Evolutionary conservation across 164 flowering plant species (phyloP), one percentile per base, ranked within the genome.

Genomic region (Magnolia changhungtana): DNA sequence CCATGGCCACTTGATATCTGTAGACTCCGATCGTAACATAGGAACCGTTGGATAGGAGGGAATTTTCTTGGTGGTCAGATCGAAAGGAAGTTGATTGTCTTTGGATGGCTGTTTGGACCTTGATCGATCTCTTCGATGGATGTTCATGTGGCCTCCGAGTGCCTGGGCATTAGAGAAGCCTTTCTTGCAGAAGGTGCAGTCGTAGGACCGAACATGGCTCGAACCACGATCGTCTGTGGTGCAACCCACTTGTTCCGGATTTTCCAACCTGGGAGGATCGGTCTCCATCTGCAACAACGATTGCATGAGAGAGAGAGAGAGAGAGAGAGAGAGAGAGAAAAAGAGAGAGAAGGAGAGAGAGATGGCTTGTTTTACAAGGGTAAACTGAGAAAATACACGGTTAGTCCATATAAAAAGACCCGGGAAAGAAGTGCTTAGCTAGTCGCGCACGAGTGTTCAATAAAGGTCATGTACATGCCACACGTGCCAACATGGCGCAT

Each of bases 91-190:
- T 8, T 63, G 50, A 4, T 14, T 69, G 59, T 80, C 81, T 4
- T 78, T 52, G 24, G 81, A 63, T 63, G 70, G 69, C 31, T 76
- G 76, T 74, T 71, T 86, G 9, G 86, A 84, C 80, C 74, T 84
- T 7, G 90, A 89, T 61, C 85, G 75, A 63, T 84, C 88, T 69
- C 78, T 82, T 67, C 88, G 74, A 59, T 86, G 86, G 24, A 85
- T 79, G 76, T 84, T 85, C 85, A 85, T 85, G 75, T 84, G 87
- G 5, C 87, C 85, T 0, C 85, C 87, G 8, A 85, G 76, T 0
- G 87, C 87, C 59, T 85, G 87, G 8, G 87, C 85, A 50, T 78
- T 81, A 27, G 81, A 77, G 78, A 85, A 85, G 20, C 78, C 82
- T 70, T 79, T 49, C 67, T 73, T 70, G 79, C 87, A 85, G 76